These are phyloP conservation scores for Echeveria elegans DNA, from an alignment of 164 flowering plant genomes.

Conservation along the genomic window DNA sequence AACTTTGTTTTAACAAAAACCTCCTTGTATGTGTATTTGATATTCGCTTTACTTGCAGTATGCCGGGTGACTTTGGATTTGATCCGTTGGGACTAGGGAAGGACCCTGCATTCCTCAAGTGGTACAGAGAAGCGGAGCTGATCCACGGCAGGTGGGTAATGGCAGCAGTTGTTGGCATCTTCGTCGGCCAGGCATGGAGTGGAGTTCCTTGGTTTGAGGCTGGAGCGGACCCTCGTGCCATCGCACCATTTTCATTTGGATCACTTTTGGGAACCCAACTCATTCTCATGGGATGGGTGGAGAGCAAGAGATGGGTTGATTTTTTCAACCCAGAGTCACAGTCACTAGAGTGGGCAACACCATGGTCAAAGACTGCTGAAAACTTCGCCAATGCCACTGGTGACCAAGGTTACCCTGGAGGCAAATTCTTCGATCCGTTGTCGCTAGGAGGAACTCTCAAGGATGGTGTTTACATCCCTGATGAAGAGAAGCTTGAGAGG, in stretches of 20 bases:
- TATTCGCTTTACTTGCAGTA: slow-evolving; percentile 32
- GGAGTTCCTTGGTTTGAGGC: slow-evolving; percentile 43
- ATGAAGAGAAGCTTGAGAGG: slow-evolving; percentile 13
- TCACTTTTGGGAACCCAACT: slow-evolving; percentile 87
- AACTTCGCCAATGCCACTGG: slow-evolving; percentile 90
- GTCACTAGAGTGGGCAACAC: slow-evolving; percentile 96
- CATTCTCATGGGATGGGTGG: slow-evolving; percentile 98
- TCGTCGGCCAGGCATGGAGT: slow-evolving; percentile 93
- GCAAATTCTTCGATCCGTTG: slow-evolving; percentile 66
- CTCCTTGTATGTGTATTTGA: too few species aligned
- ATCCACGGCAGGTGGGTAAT: slow-evolving; percentile 36
- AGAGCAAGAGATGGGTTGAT: slow-evolving; percentile 32
- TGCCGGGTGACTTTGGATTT: slow-evolving; percentile 25
- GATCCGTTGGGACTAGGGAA: neutral
- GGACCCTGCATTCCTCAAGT: slow-evolving; percentile 30
- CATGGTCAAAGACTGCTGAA: slow-evolving; percentile 85
- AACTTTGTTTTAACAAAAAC: too few species aligned
- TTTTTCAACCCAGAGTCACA: slow-evolving; percentile 19
- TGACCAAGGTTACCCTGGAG: slow-evolving; percentile 94
- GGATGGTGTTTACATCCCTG: slow-evolving; percentile 76
- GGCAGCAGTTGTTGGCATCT: slow-evolving; percentile 21
- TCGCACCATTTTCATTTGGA: slow-evolving; percentile 18
- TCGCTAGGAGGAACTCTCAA: slow-evolving; percentile 31
- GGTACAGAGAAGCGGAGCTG: slow-evolving; percentile 99
- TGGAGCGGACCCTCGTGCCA: neutral